A percentile compares a stretch with the other conserved stretches of the same genome.
These are phyloP conservation scores for Chlorella sp. DNA, from an alignment of 139 green algal species.

Conservation along the genomic window DNA sequence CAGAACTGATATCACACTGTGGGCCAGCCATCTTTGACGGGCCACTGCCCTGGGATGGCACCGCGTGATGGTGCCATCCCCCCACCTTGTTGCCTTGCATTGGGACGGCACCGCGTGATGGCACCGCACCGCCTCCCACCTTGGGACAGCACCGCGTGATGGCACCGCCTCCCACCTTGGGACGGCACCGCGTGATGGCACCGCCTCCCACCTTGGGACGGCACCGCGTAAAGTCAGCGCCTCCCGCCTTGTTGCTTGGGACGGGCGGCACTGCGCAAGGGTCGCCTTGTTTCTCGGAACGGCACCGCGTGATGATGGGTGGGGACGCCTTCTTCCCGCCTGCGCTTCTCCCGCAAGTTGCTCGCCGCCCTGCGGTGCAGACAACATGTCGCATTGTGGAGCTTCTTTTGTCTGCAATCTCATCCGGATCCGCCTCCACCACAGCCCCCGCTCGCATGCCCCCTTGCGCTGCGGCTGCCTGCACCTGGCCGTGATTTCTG, in stretches of 20 bases:
- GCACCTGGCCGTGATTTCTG: no score
- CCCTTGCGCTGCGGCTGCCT: not conserved
- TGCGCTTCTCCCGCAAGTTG: no score
- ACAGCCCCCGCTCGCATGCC: not conserved
- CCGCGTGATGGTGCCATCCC: not conserved
- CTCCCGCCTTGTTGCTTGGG: not conserved
- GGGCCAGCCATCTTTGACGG: conserved; percentile 21
- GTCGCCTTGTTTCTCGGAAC: no score
- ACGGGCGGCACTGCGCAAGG: no score
- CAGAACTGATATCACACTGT: conserved; percentile 65
- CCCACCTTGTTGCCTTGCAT: not conserved
- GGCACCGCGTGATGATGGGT: not conserved
- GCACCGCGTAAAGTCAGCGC: not conserved
- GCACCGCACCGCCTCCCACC: not conserved
- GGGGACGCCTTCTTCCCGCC: no score
- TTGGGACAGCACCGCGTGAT: conserved; percentile 26
- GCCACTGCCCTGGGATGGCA: conserved; percentile 31
- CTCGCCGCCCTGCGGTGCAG: no score
- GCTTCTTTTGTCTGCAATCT: no score
- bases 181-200: not conserved
- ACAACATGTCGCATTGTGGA: no score
- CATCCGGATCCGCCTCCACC: no score
- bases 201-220: conserved; percentile 16
- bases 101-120: not conserved
- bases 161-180: not conserved